A percentile compares a stretch with the other conserved stretches of the same genome.
Conservation (phyloP, 2,329 filamentous ascomycete genomes). For the Blastomyces silverae region DNA sequence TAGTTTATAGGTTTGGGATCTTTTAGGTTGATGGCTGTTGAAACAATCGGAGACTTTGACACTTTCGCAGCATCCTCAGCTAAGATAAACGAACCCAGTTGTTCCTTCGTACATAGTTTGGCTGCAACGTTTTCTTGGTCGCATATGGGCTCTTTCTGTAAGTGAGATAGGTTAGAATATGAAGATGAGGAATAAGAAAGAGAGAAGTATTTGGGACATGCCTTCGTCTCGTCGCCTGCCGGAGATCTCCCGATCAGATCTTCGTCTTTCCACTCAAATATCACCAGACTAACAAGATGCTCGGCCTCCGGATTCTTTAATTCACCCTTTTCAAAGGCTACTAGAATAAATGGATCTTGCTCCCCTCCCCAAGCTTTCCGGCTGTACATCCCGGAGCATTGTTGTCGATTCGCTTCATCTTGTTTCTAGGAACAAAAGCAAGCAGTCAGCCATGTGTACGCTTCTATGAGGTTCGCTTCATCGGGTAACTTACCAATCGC, state of each 20-base stretch:
- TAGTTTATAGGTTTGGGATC: slow-evolving; percentile 68
- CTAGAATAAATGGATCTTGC: slow-evolving; percentile 79
- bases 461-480: not conserved
- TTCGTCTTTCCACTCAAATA: slow-evolving; percentile 92
- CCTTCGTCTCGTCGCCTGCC: slow-evolving; percentile 49
- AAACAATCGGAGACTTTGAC: slow-evolving; percentile 66
- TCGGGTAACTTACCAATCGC: slow-evolving; percentile 35
- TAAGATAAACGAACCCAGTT: slow-evolving; percentile 79
- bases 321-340: slow-evolving; percentile 64
- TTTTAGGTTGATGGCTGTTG: slow-evolving; percentile 75
- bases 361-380: slow-evolving; percentile 79
- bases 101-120: slow-evolving; percentile 65
- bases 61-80: slow-evolving; percentile 64
- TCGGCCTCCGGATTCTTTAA: slow-evolving; percentile 52
- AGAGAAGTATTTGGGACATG: slow-evolving; percentile 34
- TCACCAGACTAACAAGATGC: slow-evolving; percentile 71
- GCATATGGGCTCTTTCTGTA: slow-evolving; percentile 65
- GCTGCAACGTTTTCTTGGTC: slow-evolving; percentile 61
- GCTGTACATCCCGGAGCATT: slow-evolving; percentile 93
- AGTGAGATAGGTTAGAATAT: slow-evolving; percentile 30
- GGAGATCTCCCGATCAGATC: slow-evolving; percentile 65
- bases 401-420: slow-evolving; percentile 67
- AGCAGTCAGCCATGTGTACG: slow-evolving; percentile 10
- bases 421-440: slow-evolving; percentile 55
- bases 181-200: slow-evolving; percentile 21